Base-by-base conservation (phyloP, 2,329 filamentous ascomycete species). In the Fusarium falciforme region DNA sequence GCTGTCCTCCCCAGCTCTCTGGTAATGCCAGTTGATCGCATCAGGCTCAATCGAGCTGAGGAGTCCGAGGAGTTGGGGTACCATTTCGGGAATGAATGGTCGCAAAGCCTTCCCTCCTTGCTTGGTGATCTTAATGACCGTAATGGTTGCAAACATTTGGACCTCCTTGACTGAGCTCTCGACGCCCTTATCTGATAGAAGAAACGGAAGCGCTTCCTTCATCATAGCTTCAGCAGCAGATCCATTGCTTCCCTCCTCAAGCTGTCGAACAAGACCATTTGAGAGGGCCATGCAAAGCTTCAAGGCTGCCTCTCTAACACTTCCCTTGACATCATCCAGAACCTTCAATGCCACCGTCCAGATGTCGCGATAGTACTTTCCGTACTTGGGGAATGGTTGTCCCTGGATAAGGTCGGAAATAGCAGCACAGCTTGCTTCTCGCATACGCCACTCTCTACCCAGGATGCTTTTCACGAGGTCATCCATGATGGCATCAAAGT, bases 311-410 rank as follows among this genome's bases (percentile, higher is more conserved):
- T 89, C 87, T 61, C 96, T 90, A 6, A 99, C 96, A 1, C 93
- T 95, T 9, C 93, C 93, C 81, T 99, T 99, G 82, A 98, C 97
- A 81, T 99, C 96, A 81, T 99, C 96, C 7, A 98, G 87, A 0
- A 99, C 95, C 79, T 94, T 97, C 82, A 98, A 93, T 1, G 94
- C 93, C 31, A 93, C 90, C 12, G 89, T 90, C 93, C 96, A 98
- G 58, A 98, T 94, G 22, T 94, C 90, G 63, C 92, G 89, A 60
- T 98, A 93, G 79, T 96, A 95, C 67, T 91, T 90, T 76, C 96
- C 94, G 77, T 98, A 98, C 82, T 92, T 90, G 33, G 87, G 85
- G 69, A 93, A 92, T 3, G 92, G 90, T 31, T 93, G 89, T 0
- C 95, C 95, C 75, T 96, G 93, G 9, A 98, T 89, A 1, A 99